phyloP scores from a whole-genome alignment of 2,329 filamentous ascomycete species.

The Pseudocercospora eumusae region DNA sequence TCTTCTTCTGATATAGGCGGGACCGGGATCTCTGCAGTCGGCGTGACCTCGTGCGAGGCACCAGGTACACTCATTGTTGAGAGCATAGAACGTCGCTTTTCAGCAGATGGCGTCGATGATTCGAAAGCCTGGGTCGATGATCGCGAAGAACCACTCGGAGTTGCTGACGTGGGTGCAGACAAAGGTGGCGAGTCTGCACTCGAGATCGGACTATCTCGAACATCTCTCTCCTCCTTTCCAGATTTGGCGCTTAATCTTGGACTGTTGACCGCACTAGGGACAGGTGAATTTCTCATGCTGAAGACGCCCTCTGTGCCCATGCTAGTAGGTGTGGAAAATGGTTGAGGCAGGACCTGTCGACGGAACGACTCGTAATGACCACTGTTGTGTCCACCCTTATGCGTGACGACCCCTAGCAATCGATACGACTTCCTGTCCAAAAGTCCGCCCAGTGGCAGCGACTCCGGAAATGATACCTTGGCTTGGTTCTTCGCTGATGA shows the following conservation, averaged over 20 bases:
- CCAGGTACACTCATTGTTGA: conserved; percentile 30
- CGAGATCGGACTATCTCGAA: conserved; percentile 15
- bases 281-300: conserved; percentile 54
- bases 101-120: conserved; percentile 17
- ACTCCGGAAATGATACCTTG: conserved; percentile 89
- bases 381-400: conserved; percentile 93
- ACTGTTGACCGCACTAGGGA: conserved; percentile 43
- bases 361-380: conserved; percentile 97
- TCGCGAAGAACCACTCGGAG: conserved; percentile 26
- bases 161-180: conserved; percentile 21
- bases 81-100: conserved; percentile 17
- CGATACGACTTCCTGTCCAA: conserved; percentile 78
- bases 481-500: conserved; percentile 89
- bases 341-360: conserved; percentile 74
- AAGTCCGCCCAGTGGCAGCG: conserved; percentile 77
- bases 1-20: conserved; percentile 21
- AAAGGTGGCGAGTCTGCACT: conserved; percentile 22
- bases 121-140: conserved; percentile 24
- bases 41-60: conserved; percentile 28
- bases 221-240: conserved; percentile 15
- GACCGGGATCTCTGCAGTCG: conserved; percentile 32
- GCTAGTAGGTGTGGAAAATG: conserved; percentile 78
- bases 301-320: conserved; percentile 76
- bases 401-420: conserved; percentile 82
- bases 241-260: conserved; percentile 39